Conservation (phyloP, 2,329 filamentous ascomycete species). For the Botrytis byssoidea region DNA sequence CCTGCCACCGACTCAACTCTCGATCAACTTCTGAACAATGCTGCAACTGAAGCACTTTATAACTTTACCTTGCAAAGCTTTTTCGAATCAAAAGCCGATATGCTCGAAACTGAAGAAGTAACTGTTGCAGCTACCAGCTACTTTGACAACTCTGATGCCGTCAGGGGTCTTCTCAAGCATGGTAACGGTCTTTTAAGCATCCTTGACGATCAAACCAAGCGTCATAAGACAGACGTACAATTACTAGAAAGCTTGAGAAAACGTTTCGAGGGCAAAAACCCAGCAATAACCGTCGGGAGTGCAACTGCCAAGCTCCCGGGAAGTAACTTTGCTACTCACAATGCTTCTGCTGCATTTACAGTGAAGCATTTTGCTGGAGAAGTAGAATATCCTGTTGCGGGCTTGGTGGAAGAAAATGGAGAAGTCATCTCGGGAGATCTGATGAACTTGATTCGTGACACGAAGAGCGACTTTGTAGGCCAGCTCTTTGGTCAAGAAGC, state of each 20-base stretch:
- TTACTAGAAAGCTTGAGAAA: slow-evolving; percentile 87
- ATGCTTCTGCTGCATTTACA: slow-evolving; percentile 77
- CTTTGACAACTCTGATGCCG: slow-evolving; percentile 95
- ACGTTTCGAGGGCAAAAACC: slow-evolving; percentile 92
- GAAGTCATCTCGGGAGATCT: slow-evolving; percentile 94
- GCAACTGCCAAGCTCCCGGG: slow-evolving; percentile 76
- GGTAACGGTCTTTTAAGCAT: slow-evolving; percentile 93
- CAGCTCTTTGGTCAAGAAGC: slow-evolving; percentile 96
- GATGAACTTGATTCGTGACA: slow-evolving; percentile 87
- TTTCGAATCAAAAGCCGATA: slow-evolving; percentile 90
- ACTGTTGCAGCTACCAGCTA: slow-evolving; percentile 88
- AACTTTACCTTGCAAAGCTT: slow-evolving; percentile 93
- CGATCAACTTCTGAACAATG: slow-evolving; percentile 93
- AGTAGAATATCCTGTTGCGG: slow-evolving; percentile 86
- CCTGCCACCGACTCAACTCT: slow-evolving; percentile 80
- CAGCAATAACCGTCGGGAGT: slow-evolving; percentile 77
- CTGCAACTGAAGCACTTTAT: slow-evolving; percentile 87
- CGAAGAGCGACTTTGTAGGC: slow-evolving; percentile 83
- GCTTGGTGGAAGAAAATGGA: slow-evolving; percentile 90
- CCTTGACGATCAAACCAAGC: slow-evolving; percentile 89
- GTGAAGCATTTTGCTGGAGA: slow-evolving; percentile 96
- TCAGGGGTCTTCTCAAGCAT: slow-evolving; percentile 85
- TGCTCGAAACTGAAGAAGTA: slow-evolving; percentile 92
- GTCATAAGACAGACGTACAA: slow-evolving; percentile 84
- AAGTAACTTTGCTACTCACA: slow-evolving; percentile 86